phyloP scores from a whole-genome alignment of 768 basidiomycete species.

The Mycena venus region DNA sequence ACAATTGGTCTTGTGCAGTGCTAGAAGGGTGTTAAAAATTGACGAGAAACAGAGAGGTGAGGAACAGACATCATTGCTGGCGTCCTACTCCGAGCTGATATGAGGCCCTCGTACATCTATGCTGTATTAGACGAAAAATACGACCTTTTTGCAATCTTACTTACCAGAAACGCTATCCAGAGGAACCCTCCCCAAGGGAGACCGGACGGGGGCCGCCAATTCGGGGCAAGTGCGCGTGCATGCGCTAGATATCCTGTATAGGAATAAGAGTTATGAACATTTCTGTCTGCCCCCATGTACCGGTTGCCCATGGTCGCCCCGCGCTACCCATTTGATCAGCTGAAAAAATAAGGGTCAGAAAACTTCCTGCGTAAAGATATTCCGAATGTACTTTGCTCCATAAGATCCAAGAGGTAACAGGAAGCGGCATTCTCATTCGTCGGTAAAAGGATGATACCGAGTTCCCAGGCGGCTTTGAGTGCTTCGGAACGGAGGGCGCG shows the following conservation, averaged over 20 bases:
- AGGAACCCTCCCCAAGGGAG: background rate
- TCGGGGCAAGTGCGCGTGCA: background rate
- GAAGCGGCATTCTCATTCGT: slow-evolving; percentile 25
- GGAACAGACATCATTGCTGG: background rate
- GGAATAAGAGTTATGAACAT: too few species aligned
- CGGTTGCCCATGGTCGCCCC: slow-evolving; percentile 20
- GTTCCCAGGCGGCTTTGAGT: slow-evolving; percentile 20
- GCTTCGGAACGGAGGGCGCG: slow-evolving; percentile 7
- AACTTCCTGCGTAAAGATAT: too few species aligned
- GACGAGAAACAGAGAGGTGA: background rate
- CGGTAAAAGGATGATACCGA: slow-evolving; percentile 12
- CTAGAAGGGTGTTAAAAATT: background rate
- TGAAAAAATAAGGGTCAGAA: background rate
- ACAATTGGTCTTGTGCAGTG: background rate
- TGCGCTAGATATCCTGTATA: slow-evolving; percentile 21
- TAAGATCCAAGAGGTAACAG: slow-evolving; percentile 20
- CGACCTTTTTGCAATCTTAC: background rate
- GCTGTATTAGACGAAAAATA: background rate
- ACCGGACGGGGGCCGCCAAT: background rate
- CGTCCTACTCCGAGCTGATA: background rate
- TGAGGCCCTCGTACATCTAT: slow-evolving; percentile 15
- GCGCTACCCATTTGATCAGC: background rate
- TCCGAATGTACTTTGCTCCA: slow-evolving; percentile 13
- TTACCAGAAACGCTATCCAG: background rate
- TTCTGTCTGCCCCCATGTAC: too few species aligned